These are phyloP conservation scores for Phyllostachys edulis DNA, from an alignment of 176 grass and related monocot species.

Conservation along the genomic window DNA sequence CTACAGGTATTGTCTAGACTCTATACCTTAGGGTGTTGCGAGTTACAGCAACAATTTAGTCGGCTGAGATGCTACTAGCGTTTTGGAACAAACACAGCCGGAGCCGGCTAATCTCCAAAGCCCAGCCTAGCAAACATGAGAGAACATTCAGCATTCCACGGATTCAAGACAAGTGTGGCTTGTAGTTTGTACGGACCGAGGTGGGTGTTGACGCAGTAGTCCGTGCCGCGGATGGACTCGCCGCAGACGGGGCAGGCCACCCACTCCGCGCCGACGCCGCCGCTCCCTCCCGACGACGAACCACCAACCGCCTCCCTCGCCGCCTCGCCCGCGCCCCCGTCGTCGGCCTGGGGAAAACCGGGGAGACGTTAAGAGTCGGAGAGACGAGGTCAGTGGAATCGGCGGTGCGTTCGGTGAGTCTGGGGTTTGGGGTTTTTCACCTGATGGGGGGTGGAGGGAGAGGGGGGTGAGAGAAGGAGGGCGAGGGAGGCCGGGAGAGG, in stretches of 20 bases:
- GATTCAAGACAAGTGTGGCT: not conserved
- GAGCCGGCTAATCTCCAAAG: not conserved
- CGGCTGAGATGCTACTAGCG: not conserved
- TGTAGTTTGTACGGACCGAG: constrained; percentile 41
- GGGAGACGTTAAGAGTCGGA: not conserved
- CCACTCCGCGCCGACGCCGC: constrained; percentile 28
- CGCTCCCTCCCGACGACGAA: constrained; percentile 9
- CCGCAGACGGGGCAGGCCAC: constrained; percentile 79
- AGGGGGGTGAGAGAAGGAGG: constrained; percentile 19
- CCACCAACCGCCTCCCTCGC: not conserved
- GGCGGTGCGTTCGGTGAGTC: not conserved
- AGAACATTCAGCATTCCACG: not conserved
- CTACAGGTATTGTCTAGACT: not conserved
- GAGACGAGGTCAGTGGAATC: not conserved
- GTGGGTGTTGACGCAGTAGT: constrained; percentile 70
- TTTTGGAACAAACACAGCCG: not conserved
- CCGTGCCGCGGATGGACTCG: constrained; percentile 58
- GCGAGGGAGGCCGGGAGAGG: constrained; percentile 40
- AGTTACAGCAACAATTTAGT: not conserved
- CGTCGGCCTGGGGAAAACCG: constrained; percentile 5
- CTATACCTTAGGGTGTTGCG: not conserved
- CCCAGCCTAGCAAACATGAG: not conserved
- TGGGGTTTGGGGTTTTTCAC: constrained; percentile 15
- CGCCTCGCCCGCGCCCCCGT: not conserved
- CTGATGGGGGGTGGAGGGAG: constrained; percentile 3